Evolutionary conservation across 2,329 filamentous ascomycete genomes (phyloP).

Genomic region (Laburnicola sp.): DNA sequence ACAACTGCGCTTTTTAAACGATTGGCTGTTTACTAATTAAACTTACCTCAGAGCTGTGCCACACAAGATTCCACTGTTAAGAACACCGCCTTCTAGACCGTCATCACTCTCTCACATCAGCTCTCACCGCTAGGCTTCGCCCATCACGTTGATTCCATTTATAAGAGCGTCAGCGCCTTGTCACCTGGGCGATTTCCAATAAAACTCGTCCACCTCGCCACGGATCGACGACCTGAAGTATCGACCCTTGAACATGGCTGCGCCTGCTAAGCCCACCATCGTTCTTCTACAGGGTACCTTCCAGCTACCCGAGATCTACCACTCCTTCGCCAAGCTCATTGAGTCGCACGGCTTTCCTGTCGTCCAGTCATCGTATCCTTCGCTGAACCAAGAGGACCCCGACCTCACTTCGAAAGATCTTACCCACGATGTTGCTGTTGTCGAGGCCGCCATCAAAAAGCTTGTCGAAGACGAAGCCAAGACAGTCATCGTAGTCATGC

Average conservation of each 20-base stretch:
- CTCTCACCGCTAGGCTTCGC: too few species aligned
- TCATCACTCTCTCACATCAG: too few species aligned
- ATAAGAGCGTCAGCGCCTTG: too few species aligned
- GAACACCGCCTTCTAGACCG: too few species aligned
- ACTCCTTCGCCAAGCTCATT: conserved; percentile 19
- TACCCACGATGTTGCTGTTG: conserved; percentile 15
- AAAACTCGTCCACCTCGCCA: too few species aligned
- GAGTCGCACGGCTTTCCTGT: conserved; percentile 24
- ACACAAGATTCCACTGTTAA: too few species aligned
- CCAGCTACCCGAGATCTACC: conserved; percentile 23
- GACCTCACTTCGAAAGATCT: conserved; percentile 22
- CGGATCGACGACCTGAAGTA: too few species aligned
- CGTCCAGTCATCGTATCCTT: conserved; percentile 19
- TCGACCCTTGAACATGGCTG: background rate
- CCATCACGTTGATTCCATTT: too few species aligned
- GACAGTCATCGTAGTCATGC: conserved; percentile 32
- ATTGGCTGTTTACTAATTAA: too few species aligned
- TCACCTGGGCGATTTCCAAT: too few species aligned
- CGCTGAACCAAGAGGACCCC: conserved; percentile 15
- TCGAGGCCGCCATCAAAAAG: conserved; percentile 10
- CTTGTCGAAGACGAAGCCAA: conserved; percentile 22
- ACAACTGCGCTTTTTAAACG: too few species aligned
- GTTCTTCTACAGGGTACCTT: conserved; percentile 34
- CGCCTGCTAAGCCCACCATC: conserved; percentile 8
- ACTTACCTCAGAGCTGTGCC: too few species aligned